Evolutionary conservation across 2,329 filamentous ascomycete species (phyloP).

Genomic region (Atkinsonella texensis): DNA sequence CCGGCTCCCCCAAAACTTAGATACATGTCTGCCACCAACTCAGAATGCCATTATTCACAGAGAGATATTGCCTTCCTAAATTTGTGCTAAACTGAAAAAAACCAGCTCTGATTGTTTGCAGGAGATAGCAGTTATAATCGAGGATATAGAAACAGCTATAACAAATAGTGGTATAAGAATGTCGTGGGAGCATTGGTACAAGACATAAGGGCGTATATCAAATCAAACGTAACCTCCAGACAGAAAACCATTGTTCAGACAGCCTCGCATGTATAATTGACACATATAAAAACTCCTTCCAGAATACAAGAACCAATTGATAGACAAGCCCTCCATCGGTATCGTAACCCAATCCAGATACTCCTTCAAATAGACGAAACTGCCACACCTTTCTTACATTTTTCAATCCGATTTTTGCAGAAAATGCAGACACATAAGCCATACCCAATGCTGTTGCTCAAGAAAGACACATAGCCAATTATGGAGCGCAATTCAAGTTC

Average conservation of each 20-base stretch:
- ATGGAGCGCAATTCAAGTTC: background rate
- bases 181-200: background rate
- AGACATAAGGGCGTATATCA: background rate
- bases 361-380: background rate
- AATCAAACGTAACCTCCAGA: background rate
- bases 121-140: background rate
- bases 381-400: conserved; percentile 1
- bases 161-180: conserved; percentile 3
- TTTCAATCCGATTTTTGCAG: conserved; percentile 1
- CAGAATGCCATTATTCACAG: background rate
- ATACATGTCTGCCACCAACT: background rate
- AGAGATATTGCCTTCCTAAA: background rate
- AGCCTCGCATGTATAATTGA: background rate
- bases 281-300: background rate
- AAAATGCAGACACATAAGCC: conserved; percentile 6
- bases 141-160: background rate
- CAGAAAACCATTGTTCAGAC: conserved; percentile 1
- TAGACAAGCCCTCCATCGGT: background rate
- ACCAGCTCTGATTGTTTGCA: background rate
- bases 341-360: background rate
- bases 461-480: background rate
- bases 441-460: conserved; percentile 4
- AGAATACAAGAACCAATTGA: background rate
- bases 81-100: background rate
- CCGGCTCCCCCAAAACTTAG: background rate